A percentile compares a stretch with the other conserved stretches of the same genome.
Conservation (phyloP, 768 basidiomycete species). For the Xanthoconium purpureum region DNA sequence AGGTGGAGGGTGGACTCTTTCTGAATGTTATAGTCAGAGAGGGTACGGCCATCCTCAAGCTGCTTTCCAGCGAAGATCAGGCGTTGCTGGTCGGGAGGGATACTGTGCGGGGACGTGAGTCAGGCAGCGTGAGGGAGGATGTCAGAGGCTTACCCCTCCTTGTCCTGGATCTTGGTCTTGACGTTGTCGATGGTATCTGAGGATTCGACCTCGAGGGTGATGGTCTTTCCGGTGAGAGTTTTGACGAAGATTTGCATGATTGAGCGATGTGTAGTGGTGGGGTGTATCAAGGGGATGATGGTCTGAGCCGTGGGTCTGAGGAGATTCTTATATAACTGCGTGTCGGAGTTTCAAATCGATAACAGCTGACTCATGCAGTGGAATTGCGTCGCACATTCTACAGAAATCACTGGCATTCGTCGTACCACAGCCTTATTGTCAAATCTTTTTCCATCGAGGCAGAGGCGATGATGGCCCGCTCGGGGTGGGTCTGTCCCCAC, state of each 20-base stretch:
- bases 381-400: conserved; percentile 11
- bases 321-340: conserved; percentile 13
- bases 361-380: conserved; percentile 9
- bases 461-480: conserved; percentile 71
- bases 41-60: conserved; percentile 89
- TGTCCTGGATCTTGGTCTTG: conserved; percentile 61
- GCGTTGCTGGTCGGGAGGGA: conserved; percentile 89
- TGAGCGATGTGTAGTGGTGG: conserved; percentile 3
- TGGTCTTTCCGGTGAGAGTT: conserved; percentile 86
- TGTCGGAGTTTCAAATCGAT: conserved; percentile 14
- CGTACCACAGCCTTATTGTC: conserved; percentile 79
- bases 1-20: conserved; percentile 90
- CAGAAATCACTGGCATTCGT: conserved; percentile 27
- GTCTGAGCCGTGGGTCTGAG: not conserved
- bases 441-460: conserved; percentile 89
- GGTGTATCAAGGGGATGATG: not conserved
- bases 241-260: conserved; percentile 74
- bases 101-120: conserved; percentile 34
- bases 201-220: conserved; percentile 36
- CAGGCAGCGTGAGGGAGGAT: accelerated
- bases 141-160: conserved; percentile 44
- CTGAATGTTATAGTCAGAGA: conserved; percentile 91
- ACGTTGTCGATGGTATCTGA: conserved; percentile 28
- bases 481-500: conserved; percentile 67
- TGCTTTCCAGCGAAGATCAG: conserved; percentile 97